Base-by-base conservation (phyloP, 257 asterid genomes). In the Primulina tabacum region DNA sequence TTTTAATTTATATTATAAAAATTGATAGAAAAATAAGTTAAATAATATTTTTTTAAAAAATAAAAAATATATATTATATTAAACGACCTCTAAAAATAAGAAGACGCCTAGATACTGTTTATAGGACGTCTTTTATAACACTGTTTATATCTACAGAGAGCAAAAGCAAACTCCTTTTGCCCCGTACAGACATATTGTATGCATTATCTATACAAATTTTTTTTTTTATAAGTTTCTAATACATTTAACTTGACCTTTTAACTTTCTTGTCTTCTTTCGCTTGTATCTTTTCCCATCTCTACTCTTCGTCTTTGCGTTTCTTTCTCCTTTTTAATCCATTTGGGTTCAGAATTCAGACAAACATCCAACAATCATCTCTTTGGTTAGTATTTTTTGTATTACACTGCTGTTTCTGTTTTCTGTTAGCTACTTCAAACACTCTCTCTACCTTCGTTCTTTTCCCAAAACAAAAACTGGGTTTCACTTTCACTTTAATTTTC, bases 251-350 rank as follows among this genome's bases (percentile, higher is more conserved):
- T 67, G 69, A 60, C 55, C 57, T 50, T 50, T 62, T 66, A 75
- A 68, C 75, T 80, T 79, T 80, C 81, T 80, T 76, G 81, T 78
- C 78, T 71, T 81, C 84, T 79, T 79, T 74, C 73, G 40, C 72
- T 75, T 74, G 59, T 77, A 60, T 62, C 14, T 68, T 70, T 72
- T 65, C 72, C 77, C 43, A 60, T 69, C 65, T 76, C 76, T 58
- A 65, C 78, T 58, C 76, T n/a, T 53, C 53, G 47, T 63, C 66
- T 50, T 70, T 71, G 33, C 72, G 55, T 43, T 14, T 77, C 66
- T 75, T 4, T 77, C 69, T 77, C 73, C 82, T 82, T 82, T 82
- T 81, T 77, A 56, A 71, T 50, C 81, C 57, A 78, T 72, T 81
- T 75, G 79, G 77, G 77, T 70, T 71, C 66, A 73, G 75, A 70